These are phyloP conservation scores for Boletus semigastroideus DNA, from an alignment of 1,284 basidiomycete species.

Conservation along the genomic window DNA sequence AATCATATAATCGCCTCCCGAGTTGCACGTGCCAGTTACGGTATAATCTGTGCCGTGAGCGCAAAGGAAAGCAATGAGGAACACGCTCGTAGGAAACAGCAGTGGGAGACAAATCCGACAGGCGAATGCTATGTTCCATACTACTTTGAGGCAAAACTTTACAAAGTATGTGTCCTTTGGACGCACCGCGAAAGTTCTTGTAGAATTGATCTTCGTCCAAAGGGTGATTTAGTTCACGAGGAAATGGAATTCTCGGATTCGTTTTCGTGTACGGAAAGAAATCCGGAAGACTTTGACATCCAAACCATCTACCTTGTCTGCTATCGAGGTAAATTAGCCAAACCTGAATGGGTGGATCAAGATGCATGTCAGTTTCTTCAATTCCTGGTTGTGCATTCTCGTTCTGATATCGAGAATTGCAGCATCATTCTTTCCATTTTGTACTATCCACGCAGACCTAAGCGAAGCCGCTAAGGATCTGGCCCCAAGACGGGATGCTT, in stretches of 20 bases:
- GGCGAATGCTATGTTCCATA: constrained; percentile 7
- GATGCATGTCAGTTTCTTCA: constrained; percentile 1
- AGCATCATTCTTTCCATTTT: too few species aligned
- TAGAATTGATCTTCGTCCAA: neutral
- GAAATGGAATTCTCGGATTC: constrained; percentile 5
- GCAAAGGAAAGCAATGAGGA: constrained; percentile 1
- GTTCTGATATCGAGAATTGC: too few species aligned
- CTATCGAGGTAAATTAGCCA: neutral
- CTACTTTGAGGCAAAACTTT: constrained; percentile 1
- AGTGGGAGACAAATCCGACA: constrained; percentile 5
- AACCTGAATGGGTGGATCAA: constrained; percentile 5
- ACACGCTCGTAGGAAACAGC: constrained; percentile 1
- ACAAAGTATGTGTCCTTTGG: neutral
- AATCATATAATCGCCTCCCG: constrained; percentile 38
- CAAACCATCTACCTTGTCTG: constrained; percentile 3
- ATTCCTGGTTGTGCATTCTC: neutral
- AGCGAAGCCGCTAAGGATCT: too few species aligned
- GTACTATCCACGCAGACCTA: too few species aligned
- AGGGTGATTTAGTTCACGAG: neutral
- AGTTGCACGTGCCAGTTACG: constrained; percentile 40
- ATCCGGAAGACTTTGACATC: constrained; percentile 3
- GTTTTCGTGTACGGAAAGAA: constrained; percentile 1
- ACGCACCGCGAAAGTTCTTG: neutral
- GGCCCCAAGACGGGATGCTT: too few species aligned
- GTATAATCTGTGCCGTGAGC: constrained; percentile 4